Conservation (phyloP, 1,284 basidiomycete species). For the Pseudozyma sp. region DNA sequence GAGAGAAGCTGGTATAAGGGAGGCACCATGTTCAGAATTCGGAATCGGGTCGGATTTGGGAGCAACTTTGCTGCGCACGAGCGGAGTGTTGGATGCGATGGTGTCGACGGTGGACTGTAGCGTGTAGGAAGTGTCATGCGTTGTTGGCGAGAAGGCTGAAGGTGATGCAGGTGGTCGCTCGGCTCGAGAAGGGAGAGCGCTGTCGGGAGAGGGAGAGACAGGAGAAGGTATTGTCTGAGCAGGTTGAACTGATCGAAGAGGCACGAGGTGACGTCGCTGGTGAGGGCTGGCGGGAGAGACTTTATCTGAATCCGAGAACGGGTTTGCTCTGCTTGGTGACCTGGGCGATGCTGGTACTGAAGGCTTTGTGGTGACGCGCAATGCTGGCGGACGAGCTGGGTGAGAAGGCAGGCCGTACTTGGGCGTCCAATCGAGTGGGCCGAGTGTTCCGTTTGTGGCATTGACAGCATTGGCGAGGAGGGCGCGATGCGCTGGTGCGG, state of each 20-base stretch:
- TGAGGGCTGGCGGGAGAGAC: background rate
- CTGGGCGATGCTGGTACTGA: background rate
- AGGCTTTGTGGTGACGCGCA: background rate
- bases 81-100: constrained; percentile 3
- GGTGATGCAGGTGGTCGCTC: constrained; percentile 8
- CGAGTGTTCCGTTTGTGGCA: constrained; percentile 39
- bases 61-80: background rate
- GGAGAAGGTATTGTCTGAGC: constrained; percentile 31
- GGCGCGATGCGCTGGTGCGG: constrained; percentile 12
- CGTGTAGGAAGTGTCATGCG: constrained; percentile 7
- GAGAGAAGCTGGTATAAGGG: too few species aligned
- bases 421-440: constrained; percentile 47
- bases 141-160: constrained; percentile 9
- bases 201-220: constrained; percentile 1
- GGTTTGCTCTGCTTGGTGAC: constrained; percentile 3
- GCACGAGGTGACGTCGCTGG: constrained; percentile 21
- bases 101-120: constrained; percentile 23
- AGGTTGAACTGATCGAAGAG: constrained; percentile 31
- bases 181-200: background rate
- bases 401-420: constrained; percentile 31
- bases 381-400: constrained; percentile 7
- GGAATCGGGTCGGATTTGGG: background rate
- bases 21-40: too few species aligned
- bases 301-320: constrained; percentile 3
- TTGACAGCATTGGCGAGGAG: constrained; percentile 20